phyloP scores from a whole-genome alignment of 257 asterid genomes.

The Salvia rosmarinus region DNA sequence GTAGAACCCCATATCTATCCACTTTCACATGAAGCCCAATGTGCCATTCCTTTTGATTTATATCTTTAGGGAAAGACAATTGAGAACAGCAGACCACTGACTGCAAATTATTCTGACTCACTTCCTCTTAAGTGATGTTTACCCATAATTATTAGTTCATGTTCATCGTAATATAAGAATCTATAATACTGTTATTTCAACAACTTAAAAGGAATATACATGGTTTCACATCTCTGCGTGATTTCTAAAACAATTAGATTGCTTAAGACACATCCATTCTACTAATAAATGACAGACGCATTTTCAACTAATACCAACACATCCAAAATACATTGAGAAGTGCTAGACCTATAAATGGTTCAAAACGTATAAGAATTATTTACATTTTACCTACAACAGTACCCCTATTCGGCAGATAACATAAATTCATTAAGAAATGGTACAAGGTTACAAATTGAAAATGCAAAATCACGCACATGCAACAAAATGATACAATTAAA shows the following conservation, averaged over 20 bases:
- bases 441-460: neutral
- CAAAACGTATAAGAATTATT: neutral
- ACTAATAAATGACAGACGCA: neutral
- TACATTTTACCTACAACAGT: neutral
- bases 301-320: no score
- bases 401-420: neutral
- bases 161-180: neutral
- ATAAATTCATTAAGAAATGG: conserved; percentile 2
- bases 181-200: neutral
- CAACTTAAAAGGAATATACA: neutral
- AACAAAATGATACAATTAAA: neutral
- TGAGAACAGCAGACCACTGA: no score
- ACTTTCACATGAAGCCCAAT: neutral
- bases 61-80: no score
- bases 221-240: neutral
- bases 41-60: no score
- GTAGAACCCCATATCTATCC: neutral
- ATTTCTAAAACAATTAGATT: neutral
- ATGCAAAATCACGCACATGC: conserved; percentile 1
- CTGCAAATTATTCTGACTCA: neutral
- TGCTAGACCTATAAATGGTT: neutral
- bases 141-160: neutral
- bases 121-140: neutral
- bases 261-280: neutral
- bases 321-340: no score